phyloP scores from a whole-genome alignment of 208 protist genomes.

The Trypanosoma vivax region DNA sequence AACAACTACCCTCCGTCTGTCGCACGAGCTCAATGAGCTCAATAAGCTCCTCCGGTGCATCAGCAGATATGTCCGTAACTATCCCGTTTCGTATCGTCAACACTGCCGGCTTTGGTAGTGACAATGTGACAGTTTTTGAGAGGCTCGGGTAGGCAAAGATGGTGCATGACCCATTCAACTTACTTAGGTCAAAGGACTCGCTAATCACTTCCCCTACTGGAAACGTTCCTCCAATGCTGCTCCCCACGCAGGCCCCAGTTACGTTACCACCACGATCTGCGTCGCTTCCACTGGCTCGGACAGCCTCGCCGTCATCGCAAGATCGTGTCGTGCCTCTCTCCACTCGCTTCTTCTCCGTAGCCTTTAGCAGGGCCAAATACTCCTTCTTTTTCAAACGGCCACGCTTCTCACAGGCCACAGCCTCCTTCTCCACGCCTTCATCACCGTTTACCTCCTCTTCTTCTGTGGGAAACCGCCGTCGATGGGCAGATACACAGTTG shows the following conservation, averaged over 20 bases:
- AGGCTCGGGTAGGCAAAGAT: constrained; percentile 83
- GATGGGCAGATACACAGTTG: constrained; percentile 56
- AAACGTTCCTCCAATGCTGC: constrained; percentile 87
- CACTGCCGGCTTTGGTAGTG: constrained; percentile 46
- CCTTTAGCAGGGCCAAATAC: constrained; percentile 55
- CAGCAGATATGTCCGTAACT: constrained; percentile 50
- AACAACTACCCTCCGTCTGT: constrained; percentile 69
- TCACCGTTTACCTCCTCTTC: neutral
- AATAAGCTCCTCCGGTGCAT: constrained; percentile 63
- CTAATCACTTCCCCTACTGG: constrained; percentile 88
- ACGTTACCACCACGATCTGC: neutral
- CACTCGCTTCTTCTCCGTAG: constrained; percentile 30
- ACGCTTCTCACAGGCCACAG: constrained; percentile 18
- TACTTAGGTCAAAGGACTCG: constrained; percentile 78
- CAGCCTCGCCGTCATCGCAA: constrained; percentile 2
- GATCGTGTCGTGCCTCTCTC: constrained; percentile 36
- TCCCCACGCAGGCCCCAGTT: constrained; percentile 53
- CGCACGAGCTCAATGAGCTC: constrained; percentile 77
- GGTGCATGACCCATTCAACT: constrained; percentile 66
- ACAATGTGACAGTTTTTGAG: constrained; percentile 70
- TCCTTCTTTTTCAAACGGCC: constrained; percentile 72
- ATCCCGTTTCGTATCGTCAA: constrained; percentile 66
- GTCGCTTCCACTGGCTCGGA: constrained; percentile 5
- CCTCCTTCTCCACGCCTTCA: constrained; percentile 1
- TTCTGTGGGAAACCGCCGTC: constrained; percentile 40